phyloP scores from a whole-genome alignment of 1,284 basidiomycete genomes.

The Ceratobasidium papillatum region DNA sequence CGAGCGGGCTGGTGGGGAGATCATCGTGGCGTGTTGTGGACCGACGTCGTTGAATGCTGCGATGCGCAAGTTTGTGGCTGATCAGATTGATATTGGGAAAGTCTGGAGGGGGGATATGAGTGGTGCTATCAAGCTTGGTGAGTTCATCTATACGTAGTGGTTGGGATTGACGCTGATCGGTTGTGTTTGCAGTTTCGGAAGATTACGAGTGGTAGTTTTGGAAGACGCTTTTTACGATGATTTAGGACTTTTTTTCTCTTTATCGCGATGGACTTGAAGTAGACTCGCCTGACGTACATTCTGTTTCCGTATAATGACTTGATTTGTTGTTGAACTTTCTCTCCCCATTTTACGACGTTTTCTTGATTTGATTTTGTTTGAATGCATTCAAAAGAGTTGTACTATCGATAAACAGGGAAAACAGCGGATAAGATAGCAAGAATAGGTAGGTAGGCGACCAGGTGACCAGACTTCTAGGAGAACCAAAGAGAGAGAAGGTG shows the following conservation, averaged over 20 bases:
- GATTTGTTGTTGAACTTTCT: not conserved
- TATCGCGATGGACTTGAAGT: not conserved
- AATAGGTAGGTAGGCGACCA: too few relatives aligned
- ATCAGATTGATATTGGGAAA: constrained; percentile 66
- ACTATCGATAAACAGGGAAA: not conserved
- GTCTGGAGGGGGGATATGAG: constrained; percentile 68
- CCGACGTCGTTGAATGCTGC: constrained; percentile 76
- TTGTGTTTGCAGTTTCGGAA: constrained; percentile 18
- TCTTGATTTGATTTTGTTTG: constrained; percentile 17
- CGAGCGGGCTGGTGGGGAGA: constrained; percentile 61
- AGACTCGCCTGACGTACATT: not conserved
- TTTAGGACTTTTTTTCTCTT: not conserved
- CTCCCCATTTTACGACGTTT: not conserved
- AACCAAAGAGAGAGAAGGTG: not conserved
- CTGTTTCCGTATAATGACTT: constrained; percentile 1
- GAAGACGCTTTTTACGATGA: not conserved
- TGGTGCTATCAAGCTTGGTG: constrained; percentile 58
- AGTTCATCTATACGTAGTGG: not conserved
- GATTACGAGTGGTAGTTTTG: constrained; percentile 32
- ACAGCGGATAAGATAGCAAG: constrained; percentile 5
- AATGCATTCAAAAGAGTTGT: constrained; percentile 1
- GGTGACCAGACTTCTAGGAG: not conserved
- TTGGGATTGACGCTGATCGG: not conserved
- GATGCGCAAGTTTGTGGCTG: constrained; percentile 72
- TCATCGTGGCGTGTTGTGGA: constrained; percentile 82